A percentile compares a stretch with the other conserved stretches of the same genome.
Evolutionary conservation across 2,329 filamentous ascomycete species (phyloP).

Genomic region (Leptoxyphium fumago): DNA sequence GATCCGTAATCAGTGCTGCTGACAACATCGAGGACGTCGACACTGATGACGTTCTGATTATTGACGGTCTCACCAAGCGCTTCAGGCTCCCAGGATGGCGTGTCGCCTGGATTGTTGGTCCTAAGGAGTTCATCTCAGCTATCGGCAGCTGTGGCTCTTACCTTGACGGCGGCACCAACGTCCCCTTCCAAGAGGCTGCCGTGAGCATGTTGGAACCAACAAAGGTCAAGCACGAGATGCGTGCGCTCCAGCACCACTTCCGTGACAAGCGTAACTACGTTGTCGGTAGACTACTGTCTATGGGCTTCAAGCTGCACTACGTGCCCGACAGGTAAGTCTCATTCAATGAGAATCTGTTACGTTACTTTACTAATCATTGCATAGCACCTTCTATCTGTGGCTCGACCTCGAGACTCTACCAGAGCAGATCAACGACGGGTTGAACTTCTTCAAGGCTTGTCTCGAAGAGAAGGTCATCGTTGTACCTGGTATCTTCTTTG

Average conservation of each 20-base stretch:
- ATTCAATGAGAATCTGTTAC: background rate
- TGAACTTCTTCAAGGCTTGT: conserved; percentile 95
- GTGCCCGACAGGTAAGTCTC: conserved; percentile 52
- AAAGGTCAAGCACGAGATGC: conserved; percentile 74
- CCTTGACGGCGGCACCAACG: conserved; percentile 86
- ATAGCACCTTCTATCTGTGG: conserved; percentile 77
- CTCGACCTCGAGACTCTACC: conserved; percentile 52
- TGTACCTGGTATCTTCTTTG: conserved; percentile 95
- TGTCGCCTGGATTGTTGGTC: conserved; percentile 89
- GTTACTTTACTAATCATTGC: background rate
- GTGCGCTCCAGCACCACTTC: conserved; percentile 79
- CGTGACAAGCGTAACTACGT: conserved; percentile 87
- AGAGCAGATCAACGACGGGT: conserved; percentile 70
- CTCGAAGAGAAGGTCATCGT: conserved; percentile 91
- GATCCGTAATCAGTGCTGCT: conserved; percentile 73
- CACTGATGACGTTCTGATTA: conserved; percentile 70
- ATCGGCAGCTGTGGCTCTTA: conserved; percentile 88
- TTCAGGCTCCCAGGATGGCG: conserved; percentile 94
- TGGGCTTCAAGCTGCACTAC: conserved; percentile 69
- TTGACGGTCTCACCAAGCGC: conserved; percentile 90
- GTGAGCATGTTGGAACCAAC: conserved; percentile 82
- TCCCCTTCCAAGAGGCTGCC: conserved; percentile 88
- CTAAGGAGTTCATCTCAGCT: conserved; percentile 90
- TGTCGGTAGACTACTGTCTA: conserved; percentile 59
- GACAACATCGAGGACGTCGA: conserved; percentile 77